These are phyloP conservation scores for Rhododendron ovatum DNA, from an alignment of 148 eudicot species.

Conservation along the genomic window DNA sequence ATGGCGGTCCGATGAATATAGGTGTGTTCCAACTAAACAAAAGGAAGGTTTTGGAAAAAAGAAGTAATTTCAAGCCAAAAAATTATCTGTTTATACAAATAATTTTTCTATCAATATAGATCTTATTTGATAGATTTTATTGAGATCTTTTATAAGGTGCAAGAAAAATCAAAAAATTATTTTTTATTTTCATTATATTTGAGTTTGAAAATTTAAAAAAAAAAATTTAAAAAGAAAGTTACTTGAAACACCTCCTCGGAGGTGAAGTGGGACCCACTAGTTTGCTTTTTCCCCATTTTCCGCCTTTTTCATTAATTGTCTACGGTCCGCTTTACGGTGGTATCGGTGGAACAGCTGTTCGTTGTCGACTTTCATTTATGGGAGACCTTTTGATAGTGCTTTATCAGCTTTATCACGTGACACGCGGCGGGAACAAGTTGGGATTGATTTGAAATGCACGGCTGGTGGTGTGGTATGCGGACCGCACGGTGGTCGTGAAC, in stretches of 20 bases:
- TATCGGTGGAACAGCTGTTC: not conserved
- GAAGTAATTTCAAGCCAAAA: no score
- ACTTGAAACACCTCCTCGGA: no score
- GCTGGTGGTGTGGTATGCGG: not conserved
- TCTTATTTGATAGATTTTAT: no score
- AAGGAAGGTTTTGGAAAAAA: no score
- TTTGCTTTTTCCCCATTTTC: not conserved
- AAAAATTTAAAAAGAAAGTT: no score
- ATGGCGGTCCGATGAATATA: not conserved
- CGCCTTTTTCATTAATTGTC: not conserved
- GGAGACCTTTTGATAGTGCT: not conserved
- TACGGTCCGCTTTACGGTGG: not conserved
- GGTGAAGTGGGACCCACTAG: not conserved
- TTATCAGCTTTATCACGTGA: not conserved
- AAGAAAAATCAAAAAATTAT: no score
- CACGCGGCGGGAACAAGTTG: not conserved
- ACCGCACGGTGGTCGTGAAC: not conserved
- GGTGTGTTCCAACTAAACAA: no score
- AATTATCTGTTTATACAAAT: no score
- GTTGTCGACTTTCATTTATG: not conserved
- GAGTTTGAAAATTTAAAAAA: no score
- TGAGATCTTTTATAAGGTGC: no score
- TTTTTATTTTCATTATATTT: no score
- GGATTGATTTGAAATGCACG: not conserved
- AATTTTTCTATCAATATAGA: no score